phyloP scores from a whole-genome alignment of 441 rosid species.

The Euphorbia corollata region DNA sequence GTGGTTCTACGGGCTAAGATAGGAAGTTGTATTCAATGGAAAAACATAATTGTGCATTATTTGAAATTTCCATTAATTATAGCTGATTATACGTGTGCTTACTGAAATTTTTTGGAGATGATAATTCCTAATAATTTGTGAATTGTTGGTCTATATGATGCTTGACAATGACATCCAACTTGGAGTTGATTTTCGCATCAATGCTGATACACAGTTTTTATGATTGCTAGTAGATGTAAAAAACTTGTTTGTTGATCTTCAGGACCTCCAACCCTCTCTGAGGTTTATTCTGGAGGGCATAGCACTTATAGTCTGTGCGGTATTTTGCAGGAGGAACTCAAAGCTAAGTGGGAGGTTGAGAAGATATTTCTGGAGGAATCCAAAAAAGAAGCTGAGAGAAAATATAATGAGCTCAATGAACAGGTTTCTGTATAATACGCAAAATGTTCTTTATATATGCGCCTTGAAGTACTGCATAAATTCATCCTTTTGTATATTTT shows the following conservation, averaged over 20 bases:
- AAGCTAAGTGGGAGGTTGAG: conserved; percentile 61
- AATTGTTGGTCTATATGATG: background rate
- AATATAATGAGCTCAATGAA: conserved; percentile 68
- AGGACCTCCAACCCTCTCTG: background rate
- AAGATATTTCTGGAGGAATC: conserved; percentile 53
- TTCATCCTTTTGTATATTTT: background rate
- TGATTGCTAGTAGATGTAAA: background rate
- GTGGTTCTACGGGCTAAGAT: background rate
- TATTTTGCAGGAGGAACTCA: conserved; percentile 50
- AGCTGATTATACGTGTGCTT: background rate
- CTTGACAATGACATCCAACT: background rate
- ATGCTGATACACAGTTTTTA: background rate
- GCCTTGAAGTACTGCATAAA: background rate
- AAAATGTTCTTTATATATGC: background rate
- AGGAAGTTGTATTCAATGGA: background rate
- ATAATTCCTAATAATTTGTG: background rate
- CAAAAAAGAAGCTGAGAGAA: conserved; percentile 61
- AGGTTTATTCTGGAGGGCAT: background rate
- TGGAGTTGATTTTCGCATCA: background rate
- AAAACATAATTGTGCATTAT: background rate
- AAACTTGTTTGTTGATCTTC: background rate
- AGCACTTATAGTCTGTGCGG: conserved; percentile 12
- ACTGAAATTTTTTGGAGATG: background rate
- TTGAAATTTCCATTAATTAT: background rate
- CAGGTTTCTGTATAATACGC: conserved; percentile 42